These are phyloP conservation scores for Globisporangium irregulare DNA, from an alignment of 352 stramenopile species.

Conservation along the genomic window DNA sequence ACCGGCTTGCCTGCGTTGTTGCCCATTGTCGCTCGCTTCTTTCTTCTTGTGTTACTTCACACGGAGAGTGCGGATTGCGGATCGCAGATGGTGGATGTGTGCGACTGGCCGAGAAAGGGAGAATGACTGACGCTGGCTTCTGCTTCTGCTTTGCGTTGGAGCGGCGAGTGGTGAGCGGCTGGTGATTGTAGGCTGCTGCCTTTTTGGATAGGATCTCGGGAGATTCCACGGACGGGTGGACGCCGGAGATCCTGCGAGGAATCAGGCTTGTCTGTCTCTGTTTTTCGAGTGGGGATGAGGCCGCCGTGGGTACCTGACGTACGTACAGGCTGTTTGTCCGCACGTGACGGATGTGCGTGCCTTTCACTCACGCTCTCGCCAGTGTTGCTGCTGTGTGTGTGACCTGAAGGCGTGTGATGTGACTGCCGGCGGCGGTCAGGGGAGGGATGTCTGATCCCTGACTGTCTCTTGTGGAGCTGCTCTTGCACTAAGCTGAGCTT, in stretches of 20 bases:
- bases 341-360: not conserved
- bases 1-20: constrained; percentile 9
- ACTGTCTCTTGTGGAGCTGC: not conserved
- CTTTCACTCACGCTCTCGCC: not conserved
- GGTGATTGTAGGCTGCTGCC: not conserved
- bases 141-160: not conserved
- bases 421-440: not conserved
- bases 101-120: not conserved
- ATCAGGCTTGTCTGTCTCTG: constrained; percentile 1
- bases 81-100: not conserved
- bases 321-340: not conserved
- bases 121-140: not conserved
- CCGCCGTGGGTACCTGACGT: not conserved
- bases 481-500: not conserved
- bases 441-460: not conserved
- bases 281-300: not conserved
- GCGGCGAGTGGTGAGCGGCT: not conserved
- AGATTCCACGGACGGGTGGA: constrained; percentile 2
- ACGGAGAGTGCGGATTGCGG: not conserved
- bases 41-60: not conserved
- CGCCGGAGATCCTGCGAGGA: not conserved
- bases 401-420: not conserved
- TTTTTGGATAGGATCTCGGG: not conserved
- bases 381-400: not conserved
- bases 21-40: constrained; percentile 2